A percentile compares a stretch with the other conserved stretches of the same genome.
Evolutionary conservation across 768 basidiomycete species (phyloP).

Genomic region (Lentinula lateritia): DNA sequence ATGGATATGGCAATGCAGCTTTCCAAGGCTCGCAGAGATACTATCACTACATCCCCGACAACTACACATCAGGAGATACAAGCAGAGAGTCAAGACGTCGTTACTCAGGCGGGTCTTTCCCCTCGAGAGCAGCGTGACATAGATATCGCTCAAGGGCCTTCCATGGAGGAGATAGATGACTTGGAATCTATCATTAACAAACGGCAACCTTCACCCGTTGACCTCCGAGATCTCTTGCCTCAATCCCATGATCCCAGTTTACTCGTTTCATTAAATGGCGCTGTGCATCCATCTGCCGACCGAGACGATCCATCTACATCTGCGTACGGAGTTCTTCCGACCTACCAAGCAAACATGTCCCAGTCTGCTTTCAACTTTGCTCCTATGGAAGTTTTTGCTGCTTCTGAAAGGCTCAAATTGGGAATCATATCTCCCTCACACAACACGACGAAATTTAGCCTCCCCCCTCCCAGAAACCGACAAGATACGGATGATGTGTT

Average conservation of each 20-base stretch:
- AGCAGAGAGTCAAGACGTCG: conserved; percentile 16
- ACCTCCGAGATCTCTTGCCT: conserved; percentile 32
- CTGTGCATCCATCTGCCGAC: conserved; percentile 22
- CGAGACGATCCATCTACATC: conserved; percentile 20
- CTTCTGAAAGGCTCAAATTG: conserved; percentile 58
- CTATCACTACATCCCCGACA: conserved; percentile 29
- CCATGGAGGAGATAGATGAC: conserved; percentile 14
- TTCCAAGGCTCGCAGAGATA: conserved; percentile 65
- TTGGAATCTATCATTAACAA: conserved; percentile 14
- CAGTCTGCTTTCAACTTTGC: conserved; percentile 66
- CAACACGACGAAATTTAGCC: conserved; percentile 29
- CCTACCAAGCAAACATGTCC: conserved; percentile 59
- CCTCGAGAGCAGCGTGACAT: conserved; percentile 45
- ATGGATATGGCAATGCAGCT: conserved; percentile 87
- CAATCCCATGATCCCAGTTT: conserved; percentile 46
- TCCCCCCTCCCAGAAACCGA: conserved; percentile 18
- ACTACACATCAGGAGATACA: conserved; percentile 23
- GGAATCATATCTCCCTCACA: conserved; percentile 45
- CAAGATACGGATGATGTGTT: not conserved
- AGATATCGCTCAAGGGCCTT: conserved; percentile 29
- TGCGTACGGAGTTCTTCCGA: conserved; percentile 49
- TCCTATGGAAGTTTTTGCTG: conserved; percentile 73
- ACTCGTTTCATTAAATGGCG: conserved; percentile 24
- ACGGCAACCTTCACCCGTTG: conserved; percentile 21
- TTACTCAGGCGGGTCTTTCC: conserved; percentile 37